A percentile compares a stretch with the other conserved stretches of the same genome.
Evolutionary conservation across 495 filamentous ascomycete species (phyloP).

Genomic region (Daldinia bambusicola): DNA sequence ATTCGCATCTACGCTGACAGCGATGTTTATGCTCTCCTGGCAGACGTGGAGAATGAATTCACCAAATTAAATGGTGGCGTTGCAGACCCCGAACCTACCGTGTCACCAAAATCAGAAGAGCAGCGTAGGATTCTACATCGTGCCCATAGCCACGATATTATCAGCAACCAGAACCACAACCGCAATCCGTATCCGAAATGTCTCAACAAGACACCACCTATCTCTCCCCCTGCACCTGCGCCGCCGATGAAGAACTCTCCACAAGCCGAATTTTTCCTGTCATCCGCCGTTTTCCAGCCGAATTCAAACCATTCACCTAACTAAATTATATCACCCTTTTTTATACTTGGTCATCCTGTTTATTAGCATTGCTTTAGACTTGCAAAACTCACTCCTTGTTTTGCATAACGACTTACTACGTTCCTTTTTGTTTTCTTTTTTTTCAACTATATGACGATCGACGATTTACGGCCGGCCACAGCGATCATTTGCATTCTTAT

Average conservation of each 20-base stretch:
- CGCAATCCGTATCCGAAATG: slow-evolving; percentile 31
- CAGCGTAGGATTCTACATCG: slow-evolving; percentile 50
- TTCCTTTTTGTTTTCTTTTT: slow-evolving; percentile 34
- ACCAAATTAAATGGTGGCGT: slow-evolving; percentile 58
- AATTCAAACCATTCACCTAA: slow-evolving; percentile 18
- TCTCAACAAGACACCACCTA: slow-evolving; percentile 36
- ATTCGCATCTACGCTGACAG: slow-evolving; percentile 74
- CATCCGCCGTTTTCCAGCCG: slow-evolving; percentile 58
- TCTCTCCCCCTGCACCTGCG: slow-evolving; percentile 42
- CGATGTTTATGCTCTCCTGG: slow-evolving; percentile 69
- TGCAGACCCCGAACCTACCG: slow-evolving; percentile 22
- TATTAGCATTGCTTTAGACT: slow-evolving; percentile 17
- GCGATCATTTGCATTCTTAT: slow-evolving; percentile 42
- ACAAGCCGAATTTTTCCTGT: slow-evolving; percentile 53
- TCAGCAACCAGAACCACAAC: slow-evolving; percentile 42
- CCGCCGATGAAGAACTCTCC: slow-evolving; percentile 47
- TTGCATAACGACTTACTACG: slow-evolving; percentile 27
- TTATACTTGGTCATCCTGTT: background rate
- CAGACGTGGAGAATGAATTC: slow-evolving; percentile 70
- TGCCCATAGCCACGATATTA: slow-evolving; percentile 54
- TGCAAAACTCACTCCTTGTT: slow-evolving; percentile 16
- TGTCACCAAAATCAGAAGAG: slow-evolving; percentile 34
- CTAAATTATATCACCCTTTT: slow-evolving; percentile 13
- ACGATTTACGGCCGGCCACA: slow-evolving; percentile 49
- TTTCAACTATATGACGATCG: slow-evolving; percentile 39